Evolutionary conservation across 23 red algal genomes (phyloP).

Genomic region (Gracilaria vermiculophylla): DNA sequence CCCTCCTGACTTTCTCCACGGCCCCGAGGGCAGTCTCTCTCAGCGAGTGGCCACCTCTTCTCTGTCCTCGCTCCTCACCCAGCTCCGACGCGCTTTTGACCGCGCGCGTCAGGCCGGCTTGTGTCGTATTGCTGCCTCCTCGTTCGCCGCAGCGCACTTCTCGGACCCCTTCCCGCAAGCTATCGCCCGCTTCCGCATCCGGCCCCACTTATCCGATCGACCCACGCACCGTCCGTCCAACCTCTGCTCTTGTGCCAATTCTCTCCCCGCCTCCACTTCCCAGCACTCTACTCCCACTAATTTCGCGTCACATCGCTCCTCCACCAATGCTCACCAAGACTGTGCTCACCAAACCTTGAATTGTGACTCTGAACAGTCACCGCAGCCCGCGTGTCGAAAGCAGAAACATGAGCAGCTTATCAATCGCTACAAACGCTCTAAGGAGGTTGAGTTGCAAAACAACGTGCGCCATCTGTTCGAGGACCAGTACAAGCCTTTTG

Average conservation of each 20-base stretch:
- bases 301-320: neutral
- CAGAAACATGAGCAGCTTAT: neutral
- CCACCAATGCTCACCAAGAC: neutral
- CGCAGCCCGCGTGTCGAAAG: neutral
- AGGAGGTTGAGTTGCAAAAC: neutral
- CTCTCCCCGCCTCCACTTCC: neutral
- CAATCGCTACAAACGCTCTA: constrained; percentile 22
- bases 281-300: neutral
- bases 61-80: neutral
- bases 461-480: neutral
- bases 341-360: neutral
- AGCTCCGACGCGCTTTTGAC: neutral
- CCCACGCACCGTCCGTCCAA: neutral
- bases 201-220: neutral
- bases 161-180: neutral
- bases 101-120: neutral
- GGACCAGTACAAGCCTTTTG: neutral
- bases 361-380: neutral
- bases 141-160: neutral
- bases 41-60: neutral
- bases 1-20: neutral
- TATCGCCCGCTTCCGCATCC: neutral
- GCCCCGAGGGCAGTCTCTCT: neutral
- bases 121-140: neutral
- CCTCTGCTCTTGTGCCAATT: neutral